These are phyloP conservation scores for Ceratobasidium sp. DNA, from an alignment of 1,284 basidiomycete species.

Conservation along the genomic window DNA sequence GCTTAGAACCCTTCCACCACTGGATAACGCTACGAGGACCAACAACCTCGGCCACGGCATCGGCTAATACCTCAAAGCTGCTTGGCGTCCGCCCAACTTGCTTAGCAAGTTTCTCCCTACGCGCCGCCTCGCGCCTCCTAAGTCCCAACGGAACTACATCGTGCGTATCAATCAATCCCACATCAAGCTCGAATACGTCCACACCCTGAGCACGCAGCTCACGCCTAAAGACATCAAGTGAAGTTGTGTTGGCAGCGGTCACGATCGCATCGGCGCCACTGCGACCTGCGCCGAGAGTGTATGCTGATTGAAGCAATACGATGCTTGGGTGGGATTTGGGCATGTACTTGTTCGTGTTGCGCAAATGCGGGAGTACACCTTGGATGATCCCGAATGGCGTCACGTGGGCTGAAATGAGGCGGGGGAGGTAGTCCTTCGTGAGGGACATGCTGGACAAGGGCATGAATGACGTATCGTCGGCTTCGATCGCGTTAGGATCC, in stretches of 20 bases:
- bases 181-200: slow-evolving; percentile 41
- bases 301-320: slow-evolving; percentile 55
- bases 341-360: slow-evolving; percentile 57
- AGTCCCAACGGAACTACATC: slow-evolving; percentile 25
- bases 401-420: slow-evolving; percentile 75
- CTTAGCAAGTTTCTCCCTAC: slow-evolving; percentile 17
- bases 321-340: slow-evolving; percentile 62
- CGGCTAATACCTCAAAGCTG: slow-evolving; percentile 31
- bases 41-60: slow-evolving; percentile 37
- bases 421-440: slow-evolving; percentile 68
- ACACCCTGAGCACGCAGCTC: slow-evolving; percentile 61
- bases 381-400: slow-evolving; percentile 79
- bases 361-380: slow-evolving; percentile 75
- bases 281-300: slow-evolving; percentile 74
- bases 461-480: slow-evolving; percentile 22
- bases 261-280: slow-evolving; percentile 70
- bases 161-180: slow-evolving; percentile 21
- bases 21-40: slow-evolving; percentile 52
- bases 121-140: slow-evolving; percentile 22
- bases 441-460: slow-evolving; percentile 62
- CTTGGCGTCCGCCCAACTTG: slow-evolving; percentile 37
- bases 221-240: slow-evolving; percentile 75
- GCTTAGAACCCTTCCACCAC: slow-evolving; percentile 69
- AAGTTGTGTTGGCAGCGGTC: slow-evolving; percentile 76
- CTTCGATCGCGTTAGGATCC: slow-evolving; percentile 7